A percentile compares a stretch with the other conserved stretches of the same genome.
Conservation (phyloP, 192 early-diverging fungal genomes). For the Spinellus fusiger region DNA sequence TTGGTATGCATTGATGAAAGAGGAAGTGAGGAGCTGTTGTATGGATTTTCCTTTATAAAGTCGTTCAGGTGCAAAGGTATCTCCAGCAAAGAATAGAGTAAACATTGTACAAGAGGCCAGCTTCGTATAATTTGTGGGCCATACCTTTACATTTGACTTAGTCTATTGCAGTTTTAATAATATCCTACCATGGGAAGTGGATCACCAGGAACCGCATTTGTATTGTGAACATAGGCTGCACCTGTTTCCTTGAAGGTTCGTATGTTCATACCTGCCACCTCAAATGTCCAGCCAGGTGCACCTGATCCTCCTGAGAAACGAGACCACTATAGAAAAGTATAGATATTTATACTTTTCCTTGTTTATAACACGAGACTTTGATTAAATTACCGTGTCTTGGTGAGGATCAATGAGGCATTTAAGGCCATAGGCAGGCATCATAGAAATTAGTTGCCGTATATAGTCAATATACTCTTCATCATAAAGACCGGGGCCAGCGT, state of each 20-base stretch:
- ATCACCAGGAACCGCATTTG: constrained; percentile 44
- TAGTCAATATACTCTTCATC: constrained; percentile 81
- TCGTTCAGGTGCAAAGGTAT: constrained; percentile 65
- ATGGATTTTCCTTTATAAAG: constrained; percentile 58
- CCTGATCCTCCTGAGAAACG: constrained; percentile 77
- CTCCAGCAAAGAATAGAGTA: constrained; percentile 74
- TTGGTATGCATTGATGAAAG: constrained; percentile 60
- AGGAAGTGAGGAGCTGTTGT: constrained; percentile 61
- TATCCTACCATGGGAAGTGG: constrained; percentile 30
- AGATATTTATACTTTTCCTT: background rate
- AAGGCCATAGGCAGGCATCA: constrained; percentile 69
- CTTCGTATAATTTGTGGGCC: constrained; percentile 89
- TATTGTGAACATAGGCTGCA: constrained; percentile 76
- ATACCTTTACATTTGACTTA: constrained; percentile 39
- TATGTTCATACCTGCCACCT: constrained; percentile 70
- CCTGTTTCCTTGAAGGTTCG: constrained; percentile 67
- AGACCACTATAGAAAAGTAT: constrained; percentile 41
- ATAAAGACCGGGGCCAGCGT: constrained; percentile 74
- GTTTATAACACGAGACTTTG: background rate
- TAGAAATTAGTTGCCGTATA: constrained; percentile 53
- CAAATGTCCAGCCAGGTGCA: constrained; percentile 86
- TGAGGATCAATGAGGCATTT: constrained; percentile 86
- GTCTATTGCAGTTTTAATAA: too few relatives aligned
- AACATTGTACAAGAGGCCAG: constrained; percentile 81
- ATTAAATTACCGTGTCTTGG: constrained; percentile 63